phyloP scores from a whole-genome alignment of 1,139 yeast species.

The Zhuliangozyma parablackwelliae region DNA sequence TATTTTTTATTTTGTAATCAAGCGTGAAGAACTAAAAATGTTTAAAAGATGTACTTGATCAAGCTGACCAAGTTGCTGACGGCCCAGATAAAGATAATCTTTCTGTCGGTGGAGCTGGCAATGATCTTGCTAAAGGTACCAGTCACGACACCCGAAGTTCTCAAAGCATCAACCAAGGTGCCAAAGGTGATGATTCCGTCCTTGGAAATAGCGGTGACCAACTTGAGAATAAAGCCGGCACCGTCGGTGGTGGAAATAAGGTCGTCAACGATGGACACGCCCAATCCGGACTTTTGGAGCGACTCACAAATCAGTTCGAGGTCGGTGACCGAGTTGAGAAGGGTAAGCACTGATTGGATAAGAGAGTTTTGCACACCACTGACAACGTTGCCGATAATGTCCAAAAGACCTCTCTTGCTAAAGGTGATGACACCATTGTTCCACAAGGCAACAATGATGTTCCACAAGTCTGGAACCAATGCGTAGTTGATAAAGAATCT shows the following conservation, averaged over 20 bases:
- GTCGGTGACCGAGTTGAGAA: conserved; percentile 14
- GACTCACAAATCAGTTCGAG: conserved; percentile 20
- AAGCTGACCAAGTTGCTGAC: conserved; percentile 9
- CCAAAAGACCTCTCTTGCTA: conserved; percentile 9
- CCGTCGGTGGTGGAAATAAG: conserved; percentile 18
- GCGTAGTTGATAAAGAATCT: conserved; percentile 19
- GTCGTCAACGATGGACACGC: conserved; percentile 19
- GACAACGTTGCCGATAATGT: conserved; percentile 11
- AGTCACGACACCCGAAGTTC: conserved; percentile 8
- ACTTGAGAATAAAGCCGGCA: conserved; percentile 17
- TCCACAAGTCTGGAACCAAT: conserved; percentile 18
- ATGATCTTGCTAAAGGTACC: conserved; percentile 9
- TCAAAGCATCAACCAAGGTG: conserved; percentile 8
- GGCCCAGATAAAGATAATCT: conserved; percentile 12
- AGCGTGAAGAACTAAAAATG: background rate
- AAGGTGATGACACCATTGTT: conserved; percentile 11
- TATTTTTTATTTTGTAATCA: too few species aligned
- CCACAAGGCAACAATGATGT: conserved; percentile 14
- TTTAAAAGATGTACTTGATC: conserved; percentile 9
- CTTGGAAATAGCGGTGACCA: conserved; percentile 15
- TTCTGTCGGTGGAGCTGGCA: conserved; percentile 9
- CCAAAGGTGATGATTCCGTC: conserved; percentile 16
- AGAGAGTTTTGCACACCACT: conserved; percentile 8
- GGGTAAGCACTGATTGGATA: conserved; percentile 9
- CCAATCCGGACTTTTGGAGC: conserved; percentile 27